Evolutionary conservation across 495 filamentous ascomycete species (phyloP), one percentile per base, ranked within the genome.

Genomic region (Penicilliopsis zonata): DNA sequence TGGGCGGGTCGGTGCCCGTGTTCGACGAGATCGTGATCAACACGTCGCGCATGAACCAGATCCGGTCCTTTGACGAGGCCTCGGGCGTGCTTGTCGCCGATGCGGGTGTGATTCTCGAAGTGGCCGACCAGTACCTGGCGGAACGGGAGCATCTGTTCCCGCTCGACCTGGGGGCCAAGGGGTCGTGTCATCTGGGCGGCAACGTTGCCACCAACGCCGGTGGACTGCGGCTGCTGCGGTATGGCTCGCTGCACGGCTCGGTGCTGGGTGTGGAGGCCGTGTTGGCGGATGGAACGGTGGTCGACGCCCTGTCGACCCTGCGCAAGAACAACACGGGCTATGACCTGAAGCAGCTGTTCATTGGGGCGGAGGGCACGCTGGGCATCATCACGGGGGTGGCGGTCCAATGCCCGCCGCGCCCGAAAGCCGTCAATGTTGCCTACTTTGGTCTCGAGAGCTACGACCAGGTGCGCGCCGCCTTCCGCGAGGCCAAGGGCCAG

Each of bases 241-340:
- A 98, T 54, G 90, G 90, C 21, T 90, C 80, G 61, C 62, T 98
- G 30, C 90, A 96, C 52, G 90, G 90, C 1, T 96, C 66, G 21
- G 83, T 95, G 1, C 66, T 98, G 8, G 90, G 90, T 12, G 65
- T 98, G 18, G 87, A 96, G 61, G 90, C 80, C 5, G 92, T 98
- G 12, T 60, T 96, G 19, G 81, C 90, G 5, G 82, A 96, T 46
- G 90, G 90, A 19, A 93, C 84, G 9, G 71, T 98, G 34, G 67
- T 98, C 9, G 78, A 98, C 39, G 81, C 94, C 34, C 72, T 98
- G 15, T 81, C 71, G 34, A 83, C 67, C 33, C 60, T 96, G 23
- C 78, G 92, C 31, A 98, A 98, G 65, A 96, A 98, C 67, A 98
- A 98, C 60, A 98, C 82, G 34, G 90, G 90, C 14, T 96, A 95